Conservation (phyloP, 345 rosid species). For the Acer yangbiense region DNA sequence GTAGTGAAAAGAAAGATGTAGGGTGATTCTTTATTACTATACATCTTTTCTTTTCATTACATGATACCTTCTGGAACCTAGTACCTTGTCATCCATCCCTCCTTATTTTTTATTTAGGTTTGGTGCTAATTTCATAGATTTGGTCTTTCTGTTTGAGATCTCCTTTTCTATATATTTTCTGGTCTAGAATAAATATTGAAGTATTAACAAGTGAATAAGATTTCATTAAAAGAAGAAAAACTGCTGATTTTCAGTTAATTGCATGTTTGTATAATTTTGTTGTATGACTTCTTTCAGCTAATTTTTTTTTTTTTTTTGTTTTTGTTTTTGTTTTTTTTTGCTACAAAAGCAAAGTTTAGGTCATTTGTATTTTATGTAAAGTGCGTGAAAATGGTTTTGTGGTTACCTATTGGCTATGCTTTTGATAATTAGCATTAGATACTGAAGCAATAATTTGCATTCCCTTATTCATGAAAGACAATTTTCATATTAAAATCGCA, state of each 20-base stretch:
- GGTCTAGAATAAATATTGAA: not conserved
- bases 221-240: not conserved
- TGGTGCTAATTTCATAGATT: not conserved
- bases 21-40: not conserved
- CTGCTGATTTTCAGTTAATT: not conserved
- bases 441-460: not conserved
- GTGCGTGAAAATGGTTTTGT: not conserved
- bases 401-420: not conserved
- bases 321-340: not conserved
- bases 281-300: not conserved
- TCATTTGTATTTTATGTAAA: not conserved
- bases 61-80: not conserved
- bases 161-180: not conserved
- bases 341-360: conserved; percentile 2
- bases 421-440: not conserved
- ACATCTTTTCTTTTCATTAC: not conserved
- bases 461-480: not conserved
- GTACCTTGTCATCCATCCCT: not conserved
- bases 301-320: not conserved
- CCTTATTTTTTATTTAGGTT: conserved; percentile 1
- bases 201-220: not conserved
- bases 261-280: not conserved
- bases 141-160: not conserved
- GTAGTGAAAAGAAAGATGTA: not conserved
- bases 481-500: not conserved